Evolutionary conservation across 2,329 filamentous ascomycete species (phyloP), one percentile per base, ranked within the genome.

Genomic region (Claviceps arundinis): DNA sequence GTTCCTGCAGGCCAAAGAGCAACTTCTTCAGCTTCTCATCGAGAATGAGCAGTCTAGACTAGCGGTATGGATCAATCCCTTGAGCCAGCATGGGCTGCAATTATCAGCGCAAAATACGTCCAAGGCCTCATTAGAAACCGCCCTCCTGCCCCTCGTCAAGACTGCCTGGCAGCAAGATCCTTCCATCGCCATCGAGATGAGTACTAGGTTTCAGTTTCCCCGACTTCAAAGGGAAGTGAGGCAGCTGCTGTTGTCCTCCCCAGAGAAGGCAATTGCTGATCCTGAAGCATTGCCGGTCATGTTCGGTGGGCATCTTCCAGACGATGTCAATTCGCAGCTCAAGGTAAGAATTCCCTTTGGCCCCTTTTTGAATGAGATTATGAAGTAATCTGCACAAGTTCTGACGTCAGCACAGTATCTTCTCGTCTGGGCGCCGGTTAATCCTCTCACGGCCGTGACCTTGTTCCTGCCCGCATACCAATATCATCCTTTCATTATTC

Each of bases 401-500:
- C 56, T 66, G 53, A 61, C 48, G 4, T 42, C 5, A 3, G 16
- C 22, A 8, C 58, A 89, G 81, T 95, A 95, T 66, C 73, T 98
- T 16, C 73, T 98, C 1, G 96, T 87, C 70, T 99, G 93, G 93
- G 80, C 85, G 22, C 82, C 93, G 0, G 84, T 95, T 37, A 95
- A 95, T 62, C 93, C 93, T 0, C 85, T 95, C 56, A 93, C 90
- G 9, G 90, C 94, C 0, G 84, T 94, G 6, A 95, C 89, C 0
- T 89, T 94, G 68, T 97, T 98, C 72, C 67, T 95, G 59, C 94
- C 94, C 0, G 82, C 85, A 1, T 98, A 94, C 66, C 82, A 84
- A 42, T 91, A 95, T 61, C 85, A 99, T 62, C 87, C 94, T 0
- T 94, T 90, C 68, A 77, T 98, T 50, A 81, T 97, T 41, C 94